phyloP scores from a whole-genome alignment of 331 rosid species.

The Rosa hybrid region DNA sequence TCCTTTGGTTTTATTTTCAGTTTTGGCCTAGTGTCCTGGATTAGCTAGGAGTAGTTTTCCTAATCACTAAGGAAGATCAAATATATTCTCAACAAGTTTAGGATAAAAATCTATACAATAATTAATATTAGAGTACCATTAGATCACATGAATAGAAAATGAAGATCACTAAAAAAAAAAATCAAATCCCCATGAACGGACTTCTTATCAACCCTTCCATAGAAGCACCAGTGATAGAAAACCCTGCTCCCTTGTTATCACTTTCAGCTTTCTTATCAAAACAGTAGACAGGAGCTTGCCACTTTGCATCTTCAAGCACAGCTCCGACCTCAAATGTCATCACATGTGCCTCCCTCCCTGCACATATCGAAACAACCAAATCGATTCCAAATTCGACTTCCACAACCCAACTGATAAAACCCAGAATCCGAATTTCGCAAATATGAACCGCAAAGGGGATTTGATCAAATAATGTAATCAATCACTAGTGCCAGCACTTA shows the following conservation, averaged over 20 bases:
- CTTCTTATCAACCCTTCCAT: background rate
- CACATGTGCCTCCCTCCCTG: constrained; percentile 82
- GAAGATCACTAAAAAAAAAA: background rate
- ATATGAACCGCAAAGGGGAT: background rate
- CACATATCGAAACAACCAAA: background rate
- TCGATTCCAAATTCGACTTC: background rate
- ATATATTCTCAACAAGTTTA: background rate
- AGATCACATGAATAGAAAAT: background rate
- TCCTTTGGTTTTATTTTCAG: no score
- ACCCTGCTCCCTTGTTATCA: background rate
- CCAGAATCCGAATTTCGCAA: background rate
- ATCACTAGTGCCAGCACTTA: background rate
- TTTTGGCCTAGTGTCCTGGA: no score
- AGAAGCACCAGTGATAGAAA: constrained; percentile 7
- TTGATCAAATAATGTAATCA: background rate
- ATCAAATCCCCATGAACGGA: background rate
- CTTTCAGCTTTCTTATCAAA: constrained; percentile 30
- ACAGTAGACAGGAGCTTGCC: constrained; percentile 93
- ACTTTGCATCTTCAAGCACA: constrained; percentile 64
- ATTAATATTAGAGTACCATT: background rate
- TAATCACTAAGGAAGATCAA: background rate
- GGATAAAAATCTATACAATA: background rate
- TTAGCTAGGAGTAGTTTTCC: no score
- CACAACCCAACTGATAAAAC: background rate
- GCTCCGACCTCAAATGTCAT: constrained; percentile 96